Percentiles rank a stretch among this genome's conserved stretches.
Evolutionary conservation across 73 alveolate species (phyloP).

Genomic region (Uronychia setigera): DNA sequence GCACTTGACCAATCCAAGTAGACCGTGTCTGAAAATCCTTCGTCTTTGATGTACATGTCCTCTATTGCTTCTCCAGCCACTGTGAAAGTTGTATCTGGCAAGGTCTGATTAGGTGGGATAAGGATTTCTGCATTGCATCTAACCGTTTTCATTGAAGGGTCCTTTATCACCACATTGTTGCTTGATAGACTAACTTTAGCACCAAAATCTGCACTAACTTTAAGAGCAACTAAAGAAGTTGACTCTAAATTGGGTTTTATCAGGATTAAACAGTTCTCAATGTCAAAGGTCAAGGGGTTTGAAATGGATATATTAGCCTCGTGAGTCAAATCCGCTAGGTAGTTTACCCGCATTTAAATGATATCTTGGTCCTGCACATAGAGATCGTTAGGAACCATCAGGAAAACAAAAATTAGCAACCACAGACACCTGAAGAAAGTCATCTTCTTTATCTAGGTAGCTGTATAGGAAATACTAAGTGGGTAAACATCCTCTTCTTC

Average conservation of each 20-base stretch:
- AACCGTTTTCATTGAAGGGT: not conserved
- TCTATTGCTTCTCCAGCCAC: not conserved
- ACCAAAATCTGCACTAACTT: not conserved
- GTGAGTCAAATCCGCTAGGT: not conserved
- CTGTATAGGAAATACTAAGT: not conserved
- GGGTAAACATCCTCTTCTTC: conserved; percentile 10
- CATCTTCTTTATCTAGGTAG: not conserved
- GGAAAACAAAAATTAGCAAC: not conserved
- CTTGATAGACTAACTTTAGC: not conserved
- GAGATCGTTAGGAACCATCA: conserved; percentile 8
- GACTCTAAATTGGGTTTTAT: not conserved
- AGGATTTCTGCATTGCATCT: not conserved
- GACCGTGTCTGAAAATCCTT: not conserved
- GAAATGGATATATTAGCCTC: not conserved
- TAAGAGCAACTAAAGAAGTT: not conserved
- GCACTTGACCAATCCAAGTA: not conserved
- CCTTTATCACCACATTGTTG: not conserved
- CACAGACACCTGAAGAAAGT: not conserved
- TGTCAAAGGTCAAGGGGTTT: not conserved
- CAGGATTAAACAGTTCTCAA: not conserved
- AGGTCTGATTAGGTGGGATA: not conserved
- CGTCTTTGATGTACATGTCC: not conserved
- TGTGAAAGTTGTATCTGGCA: not conserved
- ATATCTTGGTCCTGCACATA: not conserved
- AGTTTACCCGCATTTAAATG: not conserved